These are phyloP conservation scores for Linderniella brevidens DNA, from an alignment of 257 asterid genomes.

Conservation along the genomic window DNA sequence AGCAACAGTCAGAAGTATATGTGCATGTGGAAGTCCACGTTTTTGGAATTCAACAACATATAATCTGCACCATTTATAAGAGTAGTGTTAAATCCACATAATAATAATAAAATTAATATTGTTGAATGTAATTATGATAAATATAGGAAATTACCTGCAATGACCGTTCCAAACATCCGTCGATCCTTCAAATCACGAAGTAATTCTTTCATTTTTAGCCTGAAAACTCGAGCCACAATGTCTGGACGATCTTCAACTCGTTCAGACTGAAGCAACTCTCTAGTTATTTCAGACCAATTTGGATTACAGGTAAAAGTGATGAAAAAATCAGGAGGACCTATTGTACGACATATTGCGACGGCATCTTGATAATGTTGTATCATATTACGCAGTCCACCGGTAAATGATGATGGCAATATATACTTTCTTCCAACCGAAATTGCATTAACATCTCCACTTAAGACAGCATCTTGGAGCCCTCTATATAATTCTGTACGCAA, in stretches of 20 bases:
- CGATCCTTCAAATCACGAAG: not conserved
- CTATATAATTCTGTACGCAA: not conserved
- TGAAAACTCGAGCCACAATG: not conserved
- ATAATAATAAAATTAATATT: not conserved
- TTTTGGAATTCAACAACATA: conserved; percentile 11
- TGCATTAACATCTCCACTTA: not conserved
- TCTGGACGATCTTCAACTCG: not conserved
- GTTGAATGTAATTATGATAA: no score
- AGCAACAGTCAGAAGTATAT: not conserved
- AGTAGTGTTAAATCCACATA: not conserved
- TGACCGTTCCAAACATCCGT: not conserved
- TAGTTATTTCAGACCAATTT: conserved; percentile 1
- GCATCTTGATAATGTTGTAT: conserved; percentile 1
- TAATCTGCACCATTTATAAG: not conserved
- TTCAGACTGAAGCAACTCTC: not conserved
- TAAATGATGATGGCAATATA: conserved; percentile 3
- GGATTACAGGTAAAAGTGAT: conserved; percentile 1
- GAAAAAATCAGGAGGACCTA: not conserved
- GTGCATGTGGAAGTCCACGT: conserved; percentile 3
- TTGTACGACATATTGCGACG: not conserved
- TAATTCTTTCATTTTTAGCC: not conserved
- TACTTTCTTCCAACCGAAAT: not conserved
- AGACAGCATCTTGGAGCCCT: not conserved
- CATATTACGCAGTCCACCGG: not conserved
- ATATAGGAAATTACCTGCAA: not conserved